A percentile compares a stretch with the other conserved stretches of the same genome.
Evolutionary conservation across 202 grass and related monocot species (phyloP).

Genomic region (Digitaria exilis): DNA sequence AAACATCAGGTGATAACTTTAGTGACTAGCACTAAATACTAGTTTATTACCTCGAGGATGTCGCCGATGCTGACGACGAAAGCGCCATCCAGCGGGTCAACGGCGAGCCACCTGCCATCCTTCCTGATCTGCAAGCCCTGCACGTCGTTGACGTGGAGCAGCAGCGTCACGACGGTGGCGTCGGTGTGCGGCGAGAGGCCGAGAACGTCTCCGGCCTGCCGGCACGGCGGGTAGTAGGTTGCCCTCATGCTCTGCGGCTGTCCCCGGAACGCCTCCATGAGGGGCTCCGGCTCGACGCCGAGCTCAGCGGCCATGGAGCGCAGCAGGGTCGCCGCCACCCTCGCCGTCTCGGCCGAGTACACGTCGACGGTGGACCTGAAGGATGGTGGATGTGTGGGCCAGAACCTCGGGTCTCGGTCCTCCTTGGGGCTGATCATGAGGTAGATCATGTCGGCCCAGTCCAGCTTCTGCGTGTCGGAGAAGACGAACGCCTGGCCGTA

Average conservation of each 20-base stretch:
- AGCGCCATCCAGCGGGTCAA: constrained; percentile 37
- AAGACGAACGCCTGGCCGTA: constrained; percentile 20
- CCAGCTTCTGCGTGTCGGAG: constrained; percentile 10
- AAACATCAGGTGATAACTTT: no score
- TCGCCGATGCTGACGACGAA: constrained; percentile 57
- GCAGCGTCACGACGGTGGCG: constrained; percentile 35
- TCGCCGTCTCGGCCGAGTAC: constrained; percentile 45
- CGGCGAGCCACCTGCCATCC: constrained; percentile 42
- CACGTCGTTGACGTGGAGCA: constrained; percentile 58
- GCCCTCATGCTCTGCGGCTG: constrained; percentile 45
- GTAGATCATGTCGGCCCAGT: constrained; percentile 22
- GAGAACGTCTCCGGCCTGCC: constrained; percentile 42
- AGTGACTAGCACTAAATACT: no score
- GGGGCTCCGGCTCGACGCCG: constrained; percentile 37
- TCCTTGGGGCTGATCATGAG: constrained; percentile 33
- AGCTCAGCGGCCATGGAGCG: constrained; percentile 46
- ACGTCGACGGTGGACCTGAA: constrained; percentile 39
- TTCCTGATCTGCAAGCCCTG: constrained; percentile 57
- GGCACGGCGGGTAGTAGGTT: constrained; percentile 56
- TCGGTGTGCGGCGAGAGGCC: constrained; percentile 58
- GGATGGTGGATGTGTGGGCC: constrained; percentile 18
- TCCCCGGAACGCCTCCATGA: constrained; percentile 27
- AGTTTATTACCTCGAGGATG: constrained; percentile 43
- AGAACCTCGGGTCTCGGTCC: constrained; percentile 33
- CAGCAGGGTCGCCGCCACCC: constrained; percentile 37